phyloP scores from a whole-genome alignment of 345 rosid genomes.

The Ceriops zippeliana region DNA sequence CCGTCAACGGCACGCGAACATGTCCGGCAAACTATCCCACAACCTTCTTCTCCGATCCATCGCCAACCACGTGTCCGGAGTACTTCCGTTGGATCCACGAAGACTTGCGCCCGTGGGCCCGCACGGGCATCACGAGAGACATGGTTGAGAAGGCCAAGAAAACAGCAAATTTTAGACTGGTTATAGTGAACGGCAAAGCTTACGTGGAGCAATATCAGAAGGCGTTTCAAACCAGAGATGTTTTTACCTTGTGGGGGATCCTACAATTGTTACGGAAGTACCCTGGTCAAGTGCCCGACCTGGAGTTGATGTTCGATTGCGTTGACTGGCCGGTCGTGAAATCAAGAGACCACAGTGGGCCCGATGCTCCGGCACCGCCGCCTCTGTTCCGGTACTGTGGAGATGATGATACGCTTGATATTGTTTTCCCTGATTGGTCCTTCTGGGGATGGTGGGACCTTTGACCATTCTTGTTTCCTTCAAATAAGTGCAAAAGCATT shows the following conservation, averaged over 20 bases:
- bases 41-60: not conserved
- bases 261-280: slow-evolving; percentile 28
- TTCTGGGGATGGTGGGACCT: slow-evolving; percentile 31
- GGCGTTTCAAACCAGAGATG: slow-evolving; percentile 25
- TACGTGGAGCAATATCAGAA: slow-evolving; percentile 16
- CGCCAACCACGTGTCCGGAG: slow-evolving; percentile 19
- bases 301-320: slow-evolving; percentile 33
- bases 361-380: slow-evolving; percentile 17
- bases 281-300: slow-evolving; percentile 27
- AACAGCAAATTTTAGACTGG: slow-evolving; percentile 26
- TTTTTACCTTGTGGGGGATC: slow-evolving; percentile 31
- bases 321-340: slow-evolving; percentile 31
- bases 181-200: slow-evolving; percentile 17
- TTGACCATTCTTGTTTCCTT: not conserved
- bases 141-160: slow-evolving; percentile 16
- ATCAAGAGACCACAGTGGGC: slow-evolving; percentile 1
- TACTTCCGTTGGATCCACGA: slow-evolving; percentile 31
- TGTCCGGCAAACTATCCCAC: slow-evolving; percentile 46
- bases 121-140: slow-evolving; percentile 24
- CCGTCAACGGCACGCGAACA: slow-evolving; percentile 21
- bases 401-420: slow-evolving; percentile 14
- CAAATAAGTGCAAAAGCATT: no score
- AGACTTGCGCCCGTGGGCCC: slow-evolving; percentile 29
- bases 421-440: slow-evolving; percentile 33
- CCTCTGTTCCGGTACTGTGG: slow-evolving; percentile 35